Evolutionary conservation across 805 yeast species (phyloP), one percentile per base, ranked within the genome.

Genomic region (Metschnikowia chrysomelidarum): DNA sequence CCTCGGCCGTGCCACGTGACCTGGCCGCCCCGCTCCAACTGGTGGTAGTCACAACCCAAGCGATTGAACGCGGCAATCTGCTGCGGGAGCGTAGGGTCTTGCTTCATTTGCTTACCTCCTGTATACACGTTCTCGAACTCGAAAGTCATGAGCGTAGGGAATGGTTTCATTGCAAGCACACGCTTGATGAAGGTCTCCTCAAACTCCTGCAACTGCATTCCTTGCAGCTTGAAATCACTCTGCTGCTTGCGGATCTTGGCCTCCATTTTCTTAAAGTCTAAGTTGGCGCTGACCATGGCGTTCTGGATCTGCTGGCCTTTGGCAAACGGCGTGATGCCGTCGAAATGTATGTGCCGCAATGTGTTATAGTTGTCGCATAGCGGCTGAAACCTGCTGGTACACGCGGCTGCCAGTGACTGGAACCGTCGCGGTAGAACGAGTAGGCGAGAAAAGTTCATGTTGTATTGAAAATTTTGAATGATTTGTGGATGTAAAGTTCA

Each of bases 1-100:
- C 98, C 98, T 1, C 93, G 84, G 0, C 98, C 98, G 62, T 93
- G 99, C 69, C 86, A 93, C 0, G 98, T 93, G 1, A 93, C 78
- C 56, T 93, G 95, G 0, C 99, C 99, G 11, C 99, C 99, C 43
- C 99, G 68, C 35, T 78, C 78, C 0, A 93, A 75, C 50, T 86
- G 91, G n/a, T 80, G 73, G 52, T 78, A 85, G 19, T 70, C 69
- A 11, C 88, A 82, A n/a, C 71, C 71, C 25, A 66, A 40, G 19
- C 30, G 38, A 32, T 60, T 51, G 47, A 54, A 64, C 22, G 43
- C 44, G 31, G 42, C 24, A 25, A 57, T 51, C 49, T 59, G 56
- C 5, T 49, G 54, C 13, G 33, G 38, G 19, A 58, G 56, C 1
- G 70, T 56, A 0, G 79, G 61, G 20, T 72, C 68, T 19, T 73